A percentile compares a stretch with the other conserved stretches of the same genome.
Evolutionary conservation across 2,329 filamentous ascomycete species (phyloP).

Genomic region (Aspergillus sp.): DNA sequence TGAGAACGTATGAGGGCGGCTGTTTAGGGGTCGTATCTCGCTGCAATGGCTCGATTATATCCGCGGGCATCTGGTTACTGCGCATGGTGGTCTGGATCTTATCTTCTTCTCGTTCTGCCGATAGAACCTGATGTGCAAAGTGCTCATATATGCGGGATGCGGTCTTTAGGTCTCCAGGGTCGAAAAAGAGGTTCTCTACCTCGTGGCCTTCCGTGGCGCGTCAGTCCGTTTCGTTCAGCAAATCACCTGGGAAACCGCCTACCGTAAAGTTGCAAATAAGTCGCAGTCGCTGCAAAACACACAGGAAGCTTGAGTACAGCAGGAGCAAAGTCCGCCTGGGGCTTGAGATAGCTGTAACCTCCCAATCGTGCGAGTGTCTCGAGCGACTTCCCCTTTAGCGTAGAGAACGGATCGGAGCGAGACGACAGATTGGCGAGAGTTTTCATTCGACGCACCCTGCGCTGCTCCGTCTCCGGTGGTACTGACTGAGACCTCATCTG

Average conservation of each 20-base stretch:
- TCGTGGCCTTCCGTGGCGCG: conserved; percentile 19
- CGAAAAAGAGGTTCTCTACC: conserved; percentile 28
- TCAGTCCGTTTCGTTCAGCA: not conserved
- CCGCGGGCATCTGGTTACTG: conserved; percentile 24
- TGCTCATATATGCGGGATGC: conserved; percentile 34
- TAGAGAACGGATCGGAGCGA: conserved; percentile 23
- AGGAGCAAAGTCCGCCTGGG: conserved; percentile 34
- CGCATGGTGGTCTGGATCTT: conserved; percentile 30
- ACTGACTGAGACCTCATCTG: conserved; percentile 15
- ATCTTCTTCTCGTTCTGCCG: conserved; percentile 27
- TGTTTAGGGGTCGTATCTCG: conserved; percentile 8
- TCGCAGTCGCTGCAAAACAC: conserved; percentile 37
- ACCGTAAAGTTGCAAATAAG: conserved; percentile 33
- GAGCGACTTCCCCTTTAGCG: conserved; percentile 30
- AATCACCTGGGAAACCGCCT: conserved; percentile 3
- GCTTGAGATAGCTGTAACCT: conserved; percentile 33
- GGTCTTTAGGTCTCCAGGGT: conserved; percentile 27
- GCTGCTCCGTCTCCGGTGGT: conserved; percentile 4
- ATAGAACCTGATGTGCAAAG: conserved; percentile 34
- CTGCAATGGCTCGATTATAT: conserved; percentile 9
- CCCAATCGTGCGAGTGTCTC: conserved; percentile 39
- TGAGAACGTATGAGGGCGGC: conserved; percentile 19
- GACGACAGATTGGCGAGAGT: conserved; percentile 29
- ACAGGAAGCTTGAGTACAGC: conserved; percentile 33
- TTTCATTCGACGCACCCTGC: conserved; percentile 32